A percentile compares a stretch with the other conserved stretches of the same genome.
Evolutionary conservation across 169 alveolate species (phyloP).

Genomic region (Perkinsus chesapeaki): DNA sequence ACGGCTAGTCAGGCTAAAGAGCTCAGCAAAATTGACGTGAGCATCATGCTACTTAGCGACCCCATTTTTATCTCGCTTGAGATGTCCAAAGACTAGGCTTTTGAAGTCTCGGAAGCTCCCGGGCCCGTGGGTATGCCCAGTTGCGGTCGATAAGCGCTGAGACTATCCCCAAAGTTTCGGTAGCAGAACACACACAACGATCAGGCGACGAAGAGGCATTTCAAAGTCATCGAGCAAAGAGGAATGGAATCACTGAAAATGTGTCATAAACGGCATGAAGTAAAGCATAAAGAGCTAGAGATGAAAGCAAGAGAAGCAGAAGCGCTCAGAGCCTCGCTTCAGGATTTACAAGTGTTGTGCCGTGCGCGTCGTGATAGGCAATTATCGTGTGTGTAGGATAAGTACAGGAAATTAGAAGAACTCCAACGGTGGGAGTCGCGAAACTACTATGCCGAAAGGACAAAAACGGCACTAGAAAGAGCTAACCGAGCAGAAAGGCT

Average conservation of each 20-base stretch:
- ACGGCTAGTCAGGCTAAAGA: neutral
- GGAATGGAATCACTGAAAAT: neutral
- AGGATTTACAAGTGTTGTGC: neutral
- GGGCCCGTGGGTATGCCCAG: too few relatives aligned
- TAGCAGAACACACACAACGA: too few relatives aligned
- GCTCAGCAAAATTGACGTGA: neutral
- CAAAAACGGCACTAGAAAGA: neutral
- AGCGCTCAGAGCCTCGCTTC: neutral
- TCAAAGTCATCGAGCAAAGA: neutral
- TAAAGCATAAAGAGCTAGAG: neutral
- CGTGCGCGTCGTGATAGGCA: neutral
- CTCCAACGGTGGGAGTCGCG: neutral
- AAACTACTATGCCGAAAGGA: neutral
- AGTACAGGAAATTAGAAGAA: neutral
- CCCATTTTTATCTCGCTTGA: too few relatives aligned
- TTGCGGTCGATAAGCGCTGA: too few relatives aligned
- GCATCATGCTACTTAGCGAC: neutral
- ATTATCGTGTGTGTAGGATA: neutral
- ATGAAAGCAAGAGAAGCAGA: neutral
- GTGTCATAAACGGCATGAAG: neutral
- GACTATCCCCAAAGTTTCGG: too few relatives aligned
- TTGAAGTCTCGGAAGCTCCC: too few relatives aligned
- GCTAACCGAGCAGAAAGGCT: neutral
- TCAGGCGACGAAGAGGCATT: neutral
- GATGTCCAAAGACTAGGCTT: too few relatives aligned